Percentiles rank a stretch among this genome's conserved stretches.
These are phyloP conservation scores for Petasospora fabianii DNA, from an alignment of 1,139 yeast species.

Conservation along the genomic window DNA sequence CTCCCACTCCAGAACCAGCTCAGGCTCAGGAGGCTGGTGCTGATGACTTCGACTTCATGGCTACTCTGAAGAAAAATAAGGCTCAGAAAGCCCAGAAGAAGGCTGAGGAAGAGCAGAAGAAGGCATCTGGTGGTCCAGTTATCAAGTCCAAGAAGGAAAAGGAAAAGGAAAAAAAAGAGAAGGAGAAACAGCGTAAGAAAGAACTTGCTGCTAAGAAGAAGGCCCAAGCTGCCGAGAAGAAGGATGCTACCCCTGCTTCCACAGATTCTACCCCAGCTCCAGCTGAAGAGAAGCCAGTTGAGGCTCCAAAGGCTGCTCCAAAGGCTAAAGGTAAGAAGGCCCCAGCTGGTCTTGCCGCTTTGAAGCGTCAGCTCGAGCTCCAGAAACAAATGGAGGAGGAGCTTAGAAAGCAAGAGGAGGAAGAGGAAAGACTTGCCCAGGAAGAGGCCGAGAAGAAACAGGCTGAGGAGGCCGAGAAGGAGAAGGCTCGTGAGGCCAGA, in stretches of 20 bases:
- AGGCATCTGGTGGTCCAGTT: conserved; percentile 59
- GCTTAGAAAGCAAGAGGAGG: conserved; percentile 47
- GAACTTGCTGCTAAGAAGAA: conserved; percentile 87
- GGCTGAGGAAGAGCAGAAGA: conserved; percentile 40
- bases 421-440: conserved; percentile 53
- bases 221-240: conserved; percentile 73
- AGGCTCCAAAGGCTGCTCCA: conserved; percentile 35
- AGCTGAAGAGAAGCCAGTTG: conserved; percentile 22
- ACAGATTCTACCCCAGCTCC: conserved; percentile 30
- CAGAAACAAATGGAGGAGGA: conserved; percentile 82
- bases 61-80: conserved; percentile 76
- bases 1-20: no score
- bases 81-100: conserved; percentile 66
- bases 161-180: conserved; percentile 96
- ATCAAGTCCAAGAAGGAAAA: conserved; percentile 94
- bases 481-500: conserved; percentile 68
- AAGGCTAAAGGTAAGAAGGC: conserved; percentile 57
- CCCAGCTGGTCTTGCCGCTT: conserved; percentile 77
- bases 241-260: conserved; percentile 43
- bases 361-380: conserved; percentile 81
- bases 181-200: conserved; percentile 91
- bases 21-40: conserved; percentile 35
- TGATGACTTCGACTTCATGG: conserved; percentile 62
- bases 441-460: conserved; percentile 52
- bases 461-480: conserved; percentile 55